Percentiles rank a stretch among this genome's conserved stretches.
Conservation (phyloP, 2,329 filamentous ascomycete species). For the Pseudovirgaria hyperparasitica region DNA sequence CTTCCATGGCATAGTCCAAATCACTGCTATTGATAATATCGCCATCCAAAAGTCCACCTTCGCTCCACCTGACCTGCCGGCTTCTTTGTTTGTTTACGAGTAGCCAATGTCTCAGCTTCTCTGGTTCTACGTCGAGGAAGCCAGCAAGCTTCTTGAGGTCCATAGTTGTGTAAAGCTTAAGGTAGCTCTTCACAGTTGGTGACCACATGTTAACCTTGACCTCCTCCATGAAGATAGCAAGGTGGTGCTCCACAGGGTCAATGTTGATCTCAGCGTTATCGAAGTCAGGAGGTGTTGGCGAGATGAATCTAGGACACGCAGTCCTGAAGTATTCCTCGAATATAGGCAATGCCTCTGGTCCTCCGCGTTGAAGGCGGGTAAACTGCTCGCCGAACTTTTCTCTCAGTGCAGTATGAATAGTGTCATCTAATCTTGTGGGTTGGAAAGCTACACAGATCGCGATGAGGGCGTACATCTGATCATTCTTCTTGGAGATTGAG, state of each 20-base stretch:
- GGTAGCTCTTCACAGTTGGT: constrained; percentile 94
- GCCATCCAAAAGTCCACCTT: constrained; percentile 79
- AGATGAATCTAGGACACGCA: constrained; percentile 99
- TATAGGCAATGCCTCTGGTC: constrained; percentile 85
- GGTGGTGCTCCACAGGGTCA: constrained; percentile 94
- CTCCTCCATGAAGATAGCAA: constrained; percentile 98
- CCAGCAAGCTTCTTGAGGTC: constrained; percentile 95
- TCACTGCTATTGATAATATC: constrained; percentile 90
- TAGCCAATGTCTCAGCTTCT: constrained; percentile 86
- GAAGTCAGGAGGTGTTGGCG: constrained; percentile 90
- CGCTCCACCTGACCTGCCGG: constrained; percentile 88
- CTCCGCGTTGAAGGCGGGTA: constrained; percentile 88
- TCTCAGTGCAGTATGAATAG: constrained; percentile 91
- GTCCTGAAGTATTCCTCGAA: constrained; percentile 97
- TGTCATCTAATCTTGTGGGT: constrained; percentile 93
- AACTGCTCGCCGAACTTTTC: constrained; percentile 99
- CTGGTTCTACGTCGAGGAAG: constrained; percentile 93
- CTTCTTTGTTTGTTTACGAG: constrained; percentile 98
- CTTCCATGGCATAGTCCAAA: constrained; percentile 92
- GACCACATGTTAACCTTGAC: constrained; percentile 99
- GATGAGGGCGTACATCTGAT: constrained; percentile 98
- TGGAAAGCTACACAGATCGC: constrained; percentile 98
- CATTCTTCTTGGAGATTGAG: constrained; percentile 98
- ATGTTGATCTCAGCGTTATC: constrained; percentile 93
- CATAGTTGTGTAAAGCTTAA: constrained; percentile 99